Conservation (phyloP, 192 early-diverging fungal species). For the Rhizophlyctis rosea region DNA sequence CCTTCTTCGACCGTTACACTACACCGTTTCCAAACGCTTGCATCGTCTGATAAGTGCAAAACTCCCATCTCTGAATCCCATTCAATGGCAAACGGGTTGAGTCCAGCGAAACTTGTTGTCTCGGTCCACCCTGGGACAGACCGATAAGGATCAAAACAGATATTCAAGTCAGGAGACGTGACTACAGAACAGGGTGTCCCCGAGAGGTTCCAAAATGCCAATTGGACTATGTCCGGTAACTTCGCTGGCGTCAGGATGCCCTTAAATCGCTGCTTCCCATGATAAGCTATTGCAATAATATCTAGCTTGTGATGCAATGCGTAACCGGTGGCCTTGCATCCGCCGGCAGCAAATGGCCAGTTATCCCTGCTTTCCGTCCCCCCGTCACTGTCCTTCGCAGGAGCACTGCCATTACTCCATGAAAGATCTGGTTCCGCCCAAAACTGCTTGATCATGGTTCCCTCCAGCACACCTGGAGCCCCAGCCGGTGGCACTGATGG, state of each 20-base stretch:
- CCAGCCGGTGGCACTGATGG: too few relatives aligned
- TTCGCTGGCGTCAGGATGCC: background rate
- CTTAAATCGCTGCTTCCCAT: background rate
- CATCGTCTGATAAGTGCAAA: background rate
- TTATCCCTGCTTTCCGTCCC: too few relatives aligned
- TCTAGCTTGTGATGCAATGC: background rate
- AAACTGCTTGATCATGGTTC: background rate
- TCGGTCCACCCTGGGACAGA: too few relatives aligned
- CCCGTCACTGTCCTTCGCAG: background rate
- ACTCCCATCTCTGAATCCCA: background rate
- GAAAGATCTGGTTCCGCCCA: background rate
- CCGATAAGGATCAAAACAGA: background rate
- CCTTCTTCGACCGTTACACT: background rate
- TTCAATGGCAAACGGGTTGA: background rate
- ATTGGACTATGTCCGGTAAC: background rate
- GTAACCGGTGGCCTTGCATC: background rate
- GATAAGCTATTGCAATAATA: background rate
- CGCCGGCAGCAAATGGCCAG: background rate
- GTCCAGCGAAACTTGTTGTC: background rate
- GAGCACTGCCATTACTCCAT: background rate
- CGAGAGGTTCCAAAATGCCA: background rate
- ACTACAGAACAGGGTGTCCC: background rate
- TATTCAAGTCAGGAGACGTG: background rate
- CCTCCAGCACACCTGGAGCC: background rate
- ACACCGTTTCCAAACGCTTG: background rate